Evolutionary conservation across 306 rosid genomes (phyloP).

Genomic region (Parietaria judaica): DNA sequence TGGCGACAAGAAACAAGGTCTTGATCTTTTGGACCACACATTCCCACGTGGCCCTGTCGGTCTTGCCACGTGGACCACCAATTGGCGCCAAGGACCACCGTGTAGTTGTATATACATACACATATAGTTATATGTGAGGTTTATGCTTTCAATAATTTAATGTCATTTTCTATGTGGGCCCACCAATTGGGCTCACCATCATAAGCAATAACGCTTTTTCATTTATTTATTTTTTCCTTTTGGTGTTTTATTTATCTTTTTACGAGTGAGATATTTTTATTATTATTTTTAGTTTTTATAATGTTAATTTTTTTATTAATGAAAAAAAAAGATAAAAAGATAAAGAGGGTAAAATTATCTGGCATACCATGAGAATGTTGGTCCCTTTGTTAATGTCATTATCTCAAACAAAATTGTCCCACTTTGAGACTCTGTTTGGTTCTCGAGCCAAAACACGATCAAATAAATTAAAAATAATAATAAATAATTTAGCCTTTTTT

Average conservation of each 20-base stretch:
- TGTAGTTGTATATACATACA: slow-evolving; percentile 5
- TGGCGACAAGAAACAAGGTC: slow-evolving; percentile 17
- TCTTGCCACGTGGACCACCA: slow-evolving; percentile 40
- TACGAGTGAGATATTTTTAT: not conserved
- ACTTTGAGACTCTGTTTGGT: slow-evolving; percentile 39
- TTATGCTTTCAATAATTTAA: slow-evolving; percentile 50
- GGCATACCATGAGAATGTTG: slow-evolving; percentile 58
- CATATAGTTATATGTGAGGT: not conserved
- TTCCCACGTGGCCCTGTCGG: slow-evolving; percentile 63
- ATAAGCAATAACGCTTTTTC: slow-evolving; percentile 20
- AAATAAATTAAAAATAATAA: slow-evolving; percentile 13
- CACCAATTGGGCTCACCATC: slow-evolving; percentile 35
- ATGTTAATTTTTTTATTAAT: not conserved
- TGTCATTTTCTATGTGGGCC: slow-evolving; percentile 44
- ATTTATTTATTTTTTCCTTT: slow-evolving; percentile 1
- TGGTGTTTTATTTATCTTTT: not conserved
- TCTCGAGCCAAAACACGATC: slow-evolving; percentile 32
- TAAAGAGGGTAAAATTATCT: slow-evolving; percentile 22
- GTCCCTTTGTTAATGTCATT: slow-evolving; percentile 44
- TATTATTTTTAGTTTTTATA: not conserved
- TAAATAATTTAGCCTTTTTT: not conserved
- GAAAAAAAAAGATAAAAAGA: not conserved
- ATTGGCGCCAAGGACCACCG: slow-evolving; percentile 44
- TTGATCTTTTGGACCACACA: slow-evolving; percentile 45
- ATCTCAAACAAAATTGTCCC: slow-evolving; percentile 49